These are phyloP conservation scores for Carpinus viminea DNA, from an alignment of 306 rosid genomes.

Conservation along the genomic window DNA sequence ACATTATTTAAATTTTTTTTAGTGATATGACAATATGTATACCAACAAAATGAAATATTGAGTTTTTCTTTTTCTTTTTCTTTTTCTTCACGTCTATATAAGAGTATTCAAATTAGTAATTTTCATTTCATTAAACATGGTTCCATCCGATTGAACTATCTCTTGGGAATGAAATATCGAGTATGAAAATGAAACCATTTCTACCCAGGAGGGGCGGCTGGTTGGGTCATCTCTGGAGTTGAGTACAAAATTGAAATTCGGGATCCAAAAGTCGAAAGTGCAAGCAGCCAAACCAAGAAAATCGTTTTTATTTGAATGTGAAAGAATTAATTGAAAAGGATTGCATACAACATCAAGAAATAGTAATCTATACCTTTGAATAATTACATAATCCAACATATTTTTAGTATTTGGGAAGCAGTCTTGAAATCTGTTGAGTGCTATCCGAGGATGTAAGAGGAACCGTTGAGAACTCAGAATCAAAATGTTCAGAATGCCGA, in stretches of 20 bases:
- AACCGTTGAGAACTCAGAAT: constrained; percentile 84
- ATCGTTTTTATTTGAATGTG: constrained; percentile 25
- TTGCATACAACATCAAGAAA: constrained; percentile 45
- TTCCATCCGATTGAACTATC: no score
- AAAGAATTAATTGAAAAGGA: constrained; percentile 72
- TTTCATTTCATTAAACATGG: no score
- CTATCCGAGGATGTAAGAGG: constrained; percentile 78
- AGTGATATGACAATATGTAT: no score
- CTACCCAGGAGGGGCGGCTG: neutral
- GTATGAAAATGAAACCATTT: no score
- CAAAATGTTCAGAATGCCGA: constrained; percentile 54
- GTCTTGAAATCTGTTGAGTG: constrained; percentile 43
- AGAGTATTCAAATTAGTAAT: no score
- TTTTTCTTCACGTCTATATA: no score
- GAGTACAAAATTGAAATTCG: neutral
- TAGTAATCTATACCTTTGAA: constrained; percentile 57
- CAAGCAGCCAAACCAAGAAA: constrained; percentile 12
- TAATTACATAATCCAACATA: constrained; percentile 50
- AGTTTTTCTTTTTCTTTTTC: no score
- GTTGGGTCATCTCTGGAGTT: neutral
- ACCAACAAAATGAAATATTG: no score
- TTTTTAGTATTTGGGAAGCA: constrained; percentile 56
- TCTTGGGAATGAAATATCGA: no score
- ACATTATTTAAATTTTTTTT: no score
- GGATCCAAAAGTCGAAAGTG: neutral